phyloP scores from a whole-genome alignment of 345 rosid species.

The Salix koriyanagi region DNA sequence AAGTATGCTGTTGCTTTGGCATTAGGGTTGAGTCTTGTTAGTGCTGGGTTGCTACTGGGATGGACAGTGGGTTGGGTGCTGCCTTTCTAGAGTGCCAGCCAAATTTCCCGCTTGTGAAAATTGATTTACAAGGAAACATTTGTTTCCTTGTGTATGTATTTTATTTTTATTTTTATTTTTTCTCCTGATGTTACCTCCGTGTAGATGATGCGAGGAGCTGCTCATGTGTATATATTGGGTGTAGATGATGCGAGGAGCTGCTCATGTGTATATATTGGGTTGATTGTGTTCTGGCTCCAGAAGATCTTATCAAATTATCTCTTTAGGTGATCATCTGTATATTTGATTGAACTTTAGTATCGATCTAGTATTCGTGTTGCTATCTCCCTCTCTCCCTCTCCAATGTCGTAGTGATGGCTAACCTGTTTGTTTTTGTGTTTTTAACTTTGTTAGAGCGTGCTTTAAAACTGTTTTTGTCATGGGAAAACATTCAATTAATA shows the following conservation, averaged over 20 bases:
- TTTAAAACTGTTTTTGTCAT: too few relatives aligned
- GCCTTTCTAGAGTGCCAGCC: slow-evolving; percentile 27
- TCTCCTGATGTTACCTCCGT: background rate
- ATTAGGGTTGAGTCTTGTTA: slow-evolving; percentile 77
- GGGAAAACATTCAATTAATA: too few relatives aligned
- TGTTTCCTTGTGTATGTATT: background rate
- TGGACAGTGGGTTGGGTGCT: slow-evolving; percentile 98
- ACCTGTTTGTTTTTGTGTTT: too few relatives aligned
- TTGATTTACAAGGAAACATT: slow-evolving; percentile 8
- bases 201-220: slow-evolving; percentile 15
- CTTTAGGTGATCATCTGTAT: slow-evolving; percentile 4
- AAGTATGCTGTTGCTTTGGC: slow-evolving; percentile 61
- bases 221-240: slow-evolving; percentile 15
- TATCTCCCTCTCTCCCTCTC: background rate
- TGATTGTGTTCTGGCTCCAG: background rate
- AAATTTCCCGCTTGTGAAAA: slow-evolving; percentile 8
- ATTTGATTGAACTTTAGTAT: background rate
- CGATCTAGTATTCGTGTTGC: background rate
- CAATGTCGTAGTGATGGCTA: background rate
- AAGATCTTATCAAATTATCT: slow-evolving; percentile 1
- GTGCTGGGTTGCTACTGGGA: slow-evolving; percentile 90
- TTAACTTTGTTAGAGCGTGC: too few relatives aligned
- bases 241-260: slow-evolving; percentile 15
- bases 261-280: slow-evolving; percentile 15
- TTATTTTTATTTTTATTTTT: background rate